A percentile compares a stretch with the other conserved stretches of the same genome.
These are phyloP conservation scores for Debaryomyces udenii DNA, from an alignment of 1,139 yeast genomes.

Conservation along the genomic window DNA sequence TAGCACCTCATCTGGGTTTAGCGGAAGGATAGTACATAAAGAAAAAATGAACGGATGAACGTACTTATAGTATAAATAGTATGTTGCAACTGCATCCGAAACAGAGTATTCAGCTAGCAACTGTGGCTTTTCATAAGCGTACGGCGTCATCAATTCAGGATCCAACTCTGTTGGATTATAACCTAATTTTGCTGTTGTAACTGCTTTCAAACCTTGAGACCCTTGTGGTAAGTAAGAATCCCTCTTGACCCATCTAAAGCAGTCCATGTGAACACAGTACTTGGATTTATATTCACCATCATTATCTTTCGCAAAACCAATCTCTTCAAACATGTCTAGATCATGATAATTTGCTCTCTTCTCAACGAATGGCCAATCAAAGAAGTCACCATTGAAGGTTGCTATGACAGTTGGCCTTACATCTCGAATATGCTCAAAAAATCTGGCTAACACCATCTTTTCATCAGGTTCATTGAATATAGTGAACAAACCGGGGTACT, in stretches of 20 bases:
- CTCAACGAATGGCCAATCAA: slow-evolving; percentile 99
- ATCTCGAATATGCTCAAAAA: slow-evolving; percentile 90
- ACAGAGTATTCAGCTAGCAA: slow-evolving; percentile 93
- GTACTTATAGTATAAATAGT: slow-evolving; percentile 91
- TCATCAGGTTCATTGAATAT: slow-evolving; percentile 92
- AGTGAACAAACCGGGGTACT: slow-evolving; percentile 87
- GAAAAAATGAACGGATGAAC: slow-evolving; percentile 98
- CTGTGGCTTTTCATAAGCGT: slow-evolving; percentile 94
- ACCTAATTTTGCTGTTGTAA: slow-evolving; percentile 92
- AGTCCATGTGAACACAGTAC: slow-evolving; percentile 96
- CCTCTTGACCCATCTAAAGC: slow-evolving; percentile 98
- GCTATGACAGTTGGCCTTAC: slow-evolving; percentile 93
- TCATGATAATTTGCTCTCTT: slow-evolving; percentile 83
- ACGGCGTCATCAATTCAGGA: slow-evolving; percentile 97
- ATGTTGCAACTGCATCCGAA: slow-evolving; percentile 99
- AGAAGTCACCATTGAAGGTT: slow-evolving; percentile 96
- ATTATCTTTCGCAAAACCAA: slow-evolving; percentile 87
- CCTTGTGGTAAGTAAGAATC: slow-evolving; percentile 98
- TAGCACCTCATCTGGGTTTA: slow-evolving; percentile 94
- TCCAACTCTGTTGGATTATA: slow-evolving; percentile 96
- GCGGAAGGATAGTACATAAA: slow-evolving; percentile 90
- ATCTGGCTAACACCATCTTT: slow-evolving; percentile 67
- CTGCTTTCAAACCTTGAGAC: slow-evolving; percentile 97
- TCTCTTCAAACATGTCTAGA: slow-evolving; percentile 86
- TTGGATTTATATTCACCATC: slow-evolving; percentile 94